These are phyloP conservation scores for Cinnamomum chago DNA, from an alignment of 164 flowering plant genomes.

Conservation along the genomic window DNA sequence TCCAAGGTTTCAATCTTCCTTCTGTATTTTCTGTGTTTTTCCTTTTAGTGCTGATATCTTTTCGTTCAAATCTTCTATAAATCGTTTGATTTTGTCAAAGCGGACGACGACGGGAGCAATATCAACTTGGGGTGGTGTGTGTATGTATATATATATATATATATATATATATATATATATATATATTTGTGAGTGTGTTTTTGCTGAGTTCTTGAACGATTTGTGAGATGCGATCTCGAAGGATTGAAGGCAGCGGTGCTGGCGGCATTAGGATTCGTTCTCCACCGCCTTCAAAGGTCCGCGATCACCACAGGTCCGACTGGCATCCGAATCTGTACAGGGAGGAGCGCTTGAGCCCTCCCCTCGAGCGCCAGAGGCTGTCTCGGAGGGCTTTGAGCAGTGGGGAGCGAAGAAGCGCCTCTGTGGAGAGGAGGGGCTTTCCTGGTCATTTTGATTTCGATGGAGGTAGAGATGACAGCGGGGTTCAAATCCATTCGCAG, in stretches of 20 bases:
- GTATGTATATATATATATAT: too few species aligned
- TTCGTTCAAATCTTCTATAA: background rate
- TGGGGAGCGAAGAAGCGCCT: constrained; percentile 11
- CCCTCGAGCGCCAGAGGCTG: background rate
- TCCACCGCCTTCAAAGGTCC: background rate
- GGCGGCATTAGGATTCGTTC: constrained; percentile 8
- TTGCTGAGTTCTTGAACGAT: background rate
- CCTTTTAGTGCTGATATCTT: background rate
- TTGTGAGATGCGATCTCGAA: constrained; percentile 9
- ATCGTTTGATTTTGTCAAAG: background rate
- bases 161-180: too few species aligned
- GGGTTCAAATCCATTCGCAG: background rate
- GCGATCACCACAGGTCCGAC: constrained; percentile 12
- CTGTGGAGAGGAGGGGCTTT: constrained; percentile 21
- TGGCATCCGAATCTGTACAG: constrained; percentile 7
- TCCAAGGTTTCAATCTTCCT: background rate
- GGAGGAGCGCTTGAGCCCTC: constrained; percentile 11
- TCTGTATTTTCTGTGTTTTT: background rate
- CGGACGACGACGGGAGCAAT: background rate
- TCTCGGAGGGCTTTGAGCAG: constrained; percentile 4
- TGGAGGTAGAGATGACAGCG: background rate
- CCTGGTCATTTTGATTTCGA: constrained; percentile 12
- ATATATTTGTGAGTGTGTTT: too few species aligned
- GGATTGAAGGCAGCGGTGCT: background rate
- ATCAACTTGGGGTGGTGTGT: background rate